Base-by-base conservation (phyloP, 345 rosid species). In the Rhodamnia argentea region DNA sequence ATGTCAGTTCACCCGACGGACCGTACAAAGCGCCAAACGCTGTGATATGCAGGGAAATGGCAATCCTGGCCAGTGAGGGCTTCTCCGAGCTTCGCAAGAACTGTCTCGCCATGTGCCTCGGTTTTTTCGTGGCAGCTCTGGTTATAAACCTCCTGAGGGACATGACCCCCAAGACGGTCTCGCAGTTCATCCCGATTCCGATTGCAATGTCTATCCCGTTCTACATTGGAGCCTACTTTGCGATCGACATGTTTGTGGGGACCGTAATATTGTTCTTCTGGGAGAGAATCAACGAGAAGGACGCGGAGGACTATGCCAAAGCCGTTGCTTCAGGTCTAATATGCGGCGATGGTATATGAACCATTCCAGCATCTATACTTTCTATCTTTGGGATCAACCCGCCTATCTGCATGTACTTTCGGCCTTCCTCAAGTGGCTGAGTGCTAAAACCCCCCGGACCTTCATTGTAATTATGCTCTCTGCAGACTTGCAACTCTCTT, bases 131-230 rank as follows among this genome's bases (percentile, higher is more conserved):
- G 10, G 94, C 93, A 3, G 96, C 96, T 70, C 75, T 95, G 78
- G 51, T 91, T 18, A 90, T 93, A 58, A 94, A 95, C 87, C 96
- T 95, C 84, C 84, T 90, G 83, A 91, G 93, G 82, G 98, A 95
- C 83, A 91, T 92, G 82, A 92, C 92, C 84, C 98, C 98, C 22
- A 87, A 88, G 84, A 92, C 89, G 86, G 84, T 93, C 86, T 94
- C 96, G 9, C 93, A 91, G 89, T 94, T 93, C 82, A 95, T 95
- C 83, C 98, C 95, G 5, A 91, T 95, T 54, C 97, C 98, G 13
- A 95, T 92, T 96, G 97, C 95, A 3, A 93, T 94, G 97, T 95
- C 98, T 56, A 90, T 93, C 82, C 98, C 97, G 7, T 94, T 96
- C 89, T 94, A 95, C 85, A 93, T 93, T n/a, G 96, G 97, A 87